Evolutionary conservation across 169 alveolate species (phyloP), one percentile per base, ranked within the genome.

Genomic region (Ichthyophthirius multifiliis): DNA sequence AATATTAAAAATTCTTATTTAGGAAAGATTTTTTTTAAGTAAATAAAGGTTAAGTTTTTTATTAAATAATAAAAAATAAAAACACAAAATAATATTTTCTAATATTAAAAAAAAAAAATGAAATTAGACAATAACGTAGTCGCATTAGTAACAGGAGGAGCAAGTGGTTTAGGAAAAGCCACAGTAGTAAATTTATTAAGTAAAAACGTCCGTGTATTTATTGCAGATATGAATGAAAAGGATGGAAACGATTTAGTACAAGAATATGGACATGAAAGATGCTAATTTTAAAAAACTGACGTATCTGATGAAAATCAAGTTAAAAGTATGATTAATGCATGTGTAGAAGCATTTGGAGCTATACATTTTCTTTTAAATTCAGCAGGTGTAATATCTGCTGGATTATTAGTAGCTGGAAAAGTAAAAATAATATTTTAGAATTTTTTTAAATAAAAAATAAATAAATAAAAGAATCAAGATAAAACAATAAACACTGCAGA

Each of bases 91-190:
- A n/a, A n/a, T n/a, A n/a, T n/a, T n/a, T n/a, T n/a, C n/a, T n/a
- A n/a, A n/a, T n/a, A n/a, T n/a, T n/a, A n/a, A n/a, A n/a, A n/a
- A 43, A 27, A 16, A 32, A 45, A 75, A n/a, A 81, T 81, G 86
- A 81, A 73, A 46, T 46, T 81, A 30, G 86, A 81, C 73, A 23
- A 71, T 20, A 81, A 34, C 34, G 73, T 67, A 16, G 86, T 81
- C 55, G 74, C 75, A 23, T 37, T 87, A 16, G 85, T 87, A 2
- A 87, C 92, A 12, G 96, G 96, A 18, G 96, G 94, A 15, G 92
- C 94, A 23, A 89, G 95, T 27, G 96, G 96, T 13, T 67, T 93
- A 6, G 96, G 96, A n/a, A 86, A 76, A 41, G 90, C 83, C 4
- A 78, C 93, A 10, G 93, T 82, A 4, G 43, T 80, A 65, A 75